Evolutionary conservation across 225 moss, liverwort and hornwort genomes (phyloP), one percentile per base, ranked within the genome.

Genomic region (Sphagnum contortum): DNA sequence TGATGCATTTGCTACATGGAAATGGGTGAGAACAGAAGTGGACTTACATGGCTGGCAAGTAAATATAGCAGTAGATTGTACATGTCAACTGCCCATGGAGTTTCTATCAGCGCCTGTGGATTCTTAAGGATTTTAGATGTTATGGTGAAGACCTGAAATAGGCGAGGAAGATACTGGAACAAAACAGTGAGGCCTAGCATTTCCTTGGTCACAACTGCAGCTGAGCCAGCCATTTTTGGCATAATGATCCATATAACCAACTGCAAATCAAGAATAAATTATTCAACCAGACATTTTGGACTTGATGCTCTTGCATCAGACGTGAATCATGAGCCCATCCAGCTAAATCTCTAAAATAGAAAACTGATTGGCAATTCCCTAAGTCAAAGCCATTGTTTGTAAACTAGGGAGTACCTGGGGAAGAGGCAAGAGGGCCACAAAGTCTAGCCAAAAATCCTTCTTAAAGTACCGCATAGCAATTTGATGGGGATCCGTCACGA

Each of bases 71-170:
- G 60, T 7, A 94, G 81, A 70, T 94, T 94, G 70, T 89, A 94
- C 3, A 87, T 87, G 14, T 91, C 89, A 63, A 91, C 91, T 44
- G 91, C 94, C 94, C 91, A 91, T 44, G 94, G 91, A 66, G 94
- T 90, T 75, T 94, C 89, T 80, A 91, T 71, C 12, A 94, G 83
- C 53, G 87, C 82, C 4, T 91, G 91, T 14, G 91, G 83, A 8
- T 89, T 89, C 62, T 78, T 91, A 66, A 77, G 75, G 72, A 81
- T 70, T 59, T 73, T 67, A 10, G 81, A 75, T 45, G 77, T 81
- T 55, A 81, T 57, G 3, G 75, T 77, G 45, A 73, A 80, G 48
- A 78, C 70, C 63, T 75, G 69, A 49, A 73, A 85, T 6, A 81
- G 67, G 57, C 81, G 70, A 5, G 77, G 75, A 70, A 83, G 68